Evolutionary conservation across 148 eudicot species (phyloP).

Genomic region (Camellia granthamiana): DNA sequence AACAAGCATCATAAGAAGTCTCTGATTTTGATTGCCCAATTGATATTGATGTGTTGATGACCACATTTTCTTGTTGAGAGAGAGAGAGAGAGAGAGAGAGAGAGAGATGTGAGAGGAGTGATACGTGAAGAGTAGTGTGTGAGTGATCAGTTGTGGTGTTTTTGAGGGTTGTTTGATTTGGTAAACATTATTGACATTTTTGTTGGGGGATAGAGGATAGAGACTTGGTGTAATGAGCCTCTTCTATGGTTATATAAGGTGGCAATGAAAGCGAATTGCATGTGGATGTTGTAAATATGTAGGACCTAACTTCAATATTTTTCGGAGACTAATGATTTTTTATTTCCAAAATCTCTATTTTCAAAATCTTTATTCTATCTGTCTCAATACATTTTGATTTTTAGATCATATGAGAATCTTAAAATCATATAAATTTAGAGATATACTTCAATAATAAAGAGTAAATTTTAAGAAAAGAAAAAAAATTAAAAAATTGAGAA

Average conservation of each 20-base stretch:
- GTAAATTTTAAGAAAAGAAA: too few relatives aligned
- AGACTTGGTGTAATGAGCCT: conserved; percentile 29
- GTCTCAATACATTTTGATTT: too few relatives aligned
- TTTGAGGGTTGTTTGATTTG: conserved; percentile 15
- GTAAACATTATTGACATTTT: not conserved
- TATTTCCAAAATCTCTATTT: too few relatives aligned
- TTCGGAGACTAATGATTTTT: not conserved
- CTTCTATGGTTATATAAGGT: conserved; percentile 19
- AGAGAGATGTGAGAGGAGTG: not conserved
- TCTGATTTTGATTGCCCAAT: not conserved
- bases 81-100: conserved; percentile 6
- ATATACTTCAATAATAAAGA: too few relatives aligned
- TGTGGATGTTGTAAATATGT: conserved; percentile 34
- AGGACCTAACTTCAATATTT: conserved; percentile 10
- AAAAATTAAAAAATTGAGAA: too few relatives aligned
- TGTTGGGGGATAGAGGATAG: conserved; percentile 1
- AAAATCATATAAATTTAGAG: too few relatives aligned
- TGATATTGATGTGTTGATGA: not conserved
- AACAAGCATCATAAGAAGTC: not conserved
- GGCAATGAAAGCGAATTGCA: conserved; percentile 29
- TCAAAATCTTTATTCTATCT: too few relatives aligned
- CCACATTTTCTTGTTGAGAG: not conserved
- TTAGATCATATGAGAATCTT: too few relatives aligned
- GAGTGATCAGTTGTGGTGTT: not conserved
- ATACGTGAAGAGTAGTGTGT: not conserved